Evolutionary conservation across 2,329 filamentous ascomycete species (phyloP).

Genomic region (Neoscytalidium dimidiatum): DNA sequence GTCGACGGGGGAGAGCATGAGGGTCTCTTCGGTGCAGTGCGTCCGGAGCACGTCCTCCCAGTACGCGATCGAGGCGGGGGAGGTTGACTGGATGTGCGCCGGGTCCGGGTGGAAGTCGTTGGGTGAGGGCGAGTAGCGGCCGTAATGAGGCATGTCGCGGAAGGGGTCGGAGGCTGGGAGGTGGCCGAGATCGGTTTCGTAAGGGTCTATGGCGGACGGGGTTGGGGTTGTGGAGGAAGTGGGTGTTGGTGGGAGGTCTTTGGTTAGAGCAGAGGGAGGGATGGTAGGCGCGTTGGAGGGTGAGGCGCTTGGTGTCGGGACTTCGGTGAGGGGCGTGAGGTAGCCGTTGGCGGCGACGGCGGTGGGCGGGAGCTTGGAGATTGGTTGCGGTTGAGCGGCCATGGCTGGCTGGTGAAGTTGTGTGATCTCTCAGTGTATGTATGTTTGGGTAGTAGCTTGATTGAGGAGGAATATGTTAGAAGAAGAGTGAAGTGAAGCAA

Average conservation of each 20-base stretch:
- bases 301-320: background rate
- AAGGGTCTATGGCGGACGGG: background rate
- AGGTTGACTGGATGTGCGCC: constrained; percentile 13
- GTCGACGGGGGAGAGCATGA: constrained; percentile 15
- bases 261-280: background rate
- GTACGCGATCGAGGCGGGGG: constrained; percentile 21
- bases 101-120: constrained; percentile 20
- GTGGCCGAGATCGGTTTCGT: constrained; percentile 20
- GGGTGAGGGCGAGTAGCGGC: constrained; percentile 20
- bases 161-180: constrained; percentile 19
- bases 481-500: background rate
- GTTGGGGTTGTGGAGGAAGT: background rate
- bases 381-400: background rate
- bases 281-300: background rate
- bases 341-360: background rate
- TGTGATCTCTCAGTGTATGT: background rate
- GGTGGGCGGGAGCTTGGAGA: background rate
- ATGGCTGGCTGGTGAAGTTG: background rate
- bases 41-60: constrained; percentile 17
- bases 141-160: constrained; percentile 21
- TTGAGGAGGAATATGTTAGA: background rate
- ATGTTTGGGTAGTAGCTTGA: background rate
- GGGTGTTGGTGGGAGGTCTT: background rate
- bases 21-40: constrained; percentile 15
- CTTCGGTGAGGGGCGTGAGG: background rate